phyloP scores from a whole-genome alignment of 2,329 filamentous ascomycete genomes.

The Epicoccum nigrum region DNA sequence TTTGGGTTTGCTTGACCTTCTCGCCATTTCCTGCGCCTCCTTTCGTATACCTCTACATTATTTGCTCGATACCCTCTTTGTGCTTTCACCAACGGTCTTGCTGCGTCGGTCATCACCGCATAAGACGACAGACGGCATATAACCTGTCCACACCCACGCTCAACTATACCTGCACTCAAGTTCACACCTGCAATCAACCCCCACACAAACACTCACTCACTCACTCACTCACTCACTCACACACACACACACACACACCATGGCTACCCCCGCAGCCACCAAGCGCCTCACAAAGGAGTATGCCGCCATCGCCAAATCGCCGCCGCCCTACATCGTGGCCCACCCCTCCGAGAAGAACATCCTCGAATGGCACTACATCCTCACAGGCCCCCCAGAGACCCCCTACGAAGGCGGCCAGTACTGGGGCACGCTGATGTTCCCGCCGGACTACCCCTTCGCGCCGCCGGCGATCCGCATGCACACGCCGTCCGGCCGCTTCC shows the following conservation, averaged over 20 bases:
- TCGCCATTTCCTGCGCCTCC: not conserved
- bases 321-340: slow-evolving; percentile 85
- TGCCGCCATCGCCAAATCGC: slow-evolving; percentile 71
- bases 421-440: slow-evolving; percentile 96
- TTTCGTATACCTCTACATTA: not conserved
- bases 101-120: not conserved
- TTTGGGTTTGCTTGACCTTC: not conserved
- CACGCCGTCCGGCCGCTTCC: slow-evolving; percentile 93
- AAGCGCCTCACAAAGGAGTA: slow-evolving; percentile 67
- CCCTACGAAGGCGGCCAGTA: slow-evolving; percentile 96
- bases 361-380: slow-evolving; percentile 94
- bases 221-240: not conserved
- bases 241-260: slow-evolving; percentile 21
- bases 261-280: slow-evolving; percentile 50
- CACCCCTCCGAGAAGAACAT: slow-evolving; percentile 92
- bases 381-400: slow-evolving; percentile 91
- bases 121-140: not conserved
- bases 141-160: too few species aligned
- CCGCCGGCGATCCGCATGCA: slow-evolving; percentile 99
- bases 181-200: too few species aligned
- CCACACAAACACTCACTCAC: not conserved
- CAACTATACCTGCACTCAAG: too few species aligned
- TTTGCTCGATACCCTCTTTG: slow-evolving; percentile 14
- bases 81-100: not conserved
- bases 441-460: slow-evolving; percentile 94